Base-by-base conservation (phyloP, 1,284 basidiomycete species). In the Ganoderma multipileum region DNA sequence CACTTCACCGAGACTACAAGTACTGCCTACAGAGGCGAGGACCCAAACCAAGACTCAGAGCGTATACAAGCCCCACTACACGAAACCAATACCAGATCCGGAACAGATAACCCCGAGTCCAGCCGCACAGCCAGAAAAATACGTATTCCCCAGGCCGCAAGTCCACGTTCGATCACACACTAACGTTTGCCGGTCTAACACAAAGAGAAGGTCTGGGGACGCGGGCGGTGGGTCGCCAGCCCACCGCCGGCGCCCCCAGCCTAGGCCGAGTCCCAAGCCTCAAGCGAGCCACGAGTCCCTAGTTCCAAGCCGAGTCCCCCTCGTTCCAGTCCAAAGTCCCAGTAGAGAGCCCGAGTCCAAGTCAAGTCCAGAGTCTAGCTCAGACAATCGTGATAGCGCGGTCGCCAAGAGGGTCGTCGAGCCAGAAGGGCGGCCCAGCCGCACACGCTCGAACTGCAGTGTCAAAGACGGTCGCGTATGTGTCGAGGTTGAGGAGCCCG, bases 381-480 rank as follows among this genome's bases (percentile, higher is more conserved):
- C 38, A 60, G 16, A 60, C 36, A 12, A 28, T n/a, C 2, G 39
- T 23, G 14, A 60, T 41, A n/a, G 0, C 23, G 23, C n/a, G 20
- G 38, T 38, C 36, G 38, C 12, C 26, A 9, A 26, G 36, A 16
- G 33, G 58, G 8, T 41, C 23, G n/a, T 36, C 12, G 2, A 58
- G 33, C 55, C 55, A 60, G 38, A 60, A 60, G 12, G 55, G 55
- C 16, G 26, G 55, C 20, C 55, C 55, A 20, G 12, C 23, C 23
- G 58, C 58, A 23, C 58, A 39, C 3, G 36, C 23, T 14, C 58
- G 9, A 7, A 38, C 58, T 5, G 58, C 38, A 18, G 38, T 39
- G 36, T 60, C 39, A 26, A 60, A 60, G 38, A 42, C n/a, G n/a
- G 23, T 60, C 58, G 58, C 36, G 38, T 59, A 59, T n/a, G 57